phyloP scores from a whole-genome alignment of 2,329 filamentous ascomycete species.

The Alternaria hordeiaustralica region DNA sequence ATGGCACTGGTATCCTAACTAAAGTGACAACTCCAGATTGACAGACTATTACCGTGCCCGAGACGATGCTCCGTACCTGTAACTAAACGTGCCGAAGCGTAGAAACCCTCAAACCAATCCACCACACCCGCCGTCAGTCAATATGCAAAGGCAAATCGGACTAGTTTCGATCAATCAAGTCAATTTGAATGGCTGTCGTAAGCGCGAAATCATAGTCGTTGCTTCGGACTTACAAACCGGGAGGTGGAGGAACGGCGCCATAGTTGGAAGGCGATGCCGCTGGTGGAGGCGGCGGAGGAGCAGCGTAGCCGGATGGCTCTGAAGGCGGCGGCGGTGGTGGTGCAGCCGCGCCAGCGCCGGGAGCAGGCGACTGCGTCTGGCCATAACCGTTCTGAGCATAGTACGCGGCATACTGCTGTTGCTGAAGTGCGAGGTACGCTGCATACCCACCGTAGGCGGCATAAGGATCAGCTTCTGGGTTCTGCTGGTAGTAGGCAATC shows the following conservation, averaged over 20 bases:
- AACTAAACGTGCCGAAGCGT: constrained; percentile 8
- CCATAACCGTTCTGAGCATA: constrained; percentile 33
- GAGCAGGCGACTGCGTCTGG: constrained; percentile 35
- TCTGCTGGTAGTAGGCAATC: constrained; percentile 65
- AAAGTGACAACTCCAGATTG: constrained; percentile 3
- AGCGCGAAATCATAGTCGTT: constrained; percentile 20
- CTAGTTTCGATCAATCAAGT: constrained; percentile 17
- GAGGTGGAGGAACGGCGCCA: constrained; percentile 45
- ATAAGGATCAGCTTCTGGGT: constrained; percentile 84
- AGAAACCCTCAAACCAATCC: not conserved
- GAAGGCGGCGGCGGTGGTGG: constrained; percentile 40
- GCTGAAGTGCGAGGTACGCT: constrained; percentile 35
- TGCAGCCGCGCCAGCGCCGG: constrained; percentile 34
- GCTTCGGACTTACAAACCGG: constrained; percentile 38
- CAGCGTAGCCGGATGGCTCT: constrained; percentile 34
- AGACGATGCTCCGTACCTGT: not conserved
- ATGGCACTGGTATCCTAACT: constrained; percentile 13
- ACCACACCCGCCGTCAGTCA: constrained; percentile 1
- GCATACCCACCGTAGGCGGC: constrained; percentile 82
- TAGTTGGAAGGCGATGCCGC: constrained; percentile 44
- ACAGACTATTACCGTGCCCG: constrained; percentile 1
- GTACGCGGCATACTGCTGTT: constrained; percentile 41
- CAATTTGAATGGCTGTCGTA: constrained; percentile 17
- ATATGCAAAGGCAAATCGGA: constrained; percentile 4
- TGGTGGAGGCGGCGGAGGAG: constrained; percentile 45